Evolutionary conservation across 2,329 filamentous ascomycete species (phyloP).

Genomic region (Pyricularia grisea): DNA sequence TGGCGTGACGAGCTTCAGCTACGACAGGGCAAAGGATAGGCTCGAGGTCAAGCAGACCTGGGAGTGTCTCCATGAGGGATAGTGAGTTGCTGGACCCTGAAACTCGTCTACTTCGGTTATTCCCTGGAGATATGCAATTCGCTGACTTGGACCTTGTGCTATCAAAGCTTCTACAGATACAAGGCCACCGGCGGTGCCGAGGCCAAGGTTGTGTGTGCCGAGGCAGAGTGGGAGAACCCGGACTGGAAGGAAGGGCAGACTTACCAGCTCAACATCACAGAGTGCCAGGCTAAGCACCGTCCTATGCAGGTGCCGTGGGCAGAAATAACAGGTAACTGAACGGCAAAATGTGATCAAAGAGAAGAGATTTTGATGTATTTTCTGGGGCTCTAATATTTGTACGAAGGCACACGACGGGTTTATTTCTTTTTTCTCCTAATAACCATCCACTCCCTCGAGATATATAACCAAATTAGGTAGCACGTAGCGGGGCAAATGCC

Average conservation of each 20-base stretch:
- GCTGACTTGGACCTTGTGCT: neutral
- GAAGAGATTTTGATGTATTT: neutral
- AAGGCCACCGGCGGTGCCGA: neutral
- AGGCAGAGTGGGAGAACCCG: neutral
- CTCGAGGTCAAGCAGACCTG: constrained; percentile 5
- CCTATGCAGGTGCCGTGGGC: neutral
- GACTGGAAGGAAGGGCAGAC: constrained; percentile 2
- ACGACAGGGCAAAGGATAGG: neutral
- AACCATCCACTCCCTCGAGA: too few relatives aligned
- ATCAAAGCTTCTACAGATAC: neutral
- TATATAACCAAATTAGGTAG: too few relatives aligned
- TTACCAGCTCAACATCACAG: neutral
- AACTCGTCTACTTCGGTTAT: too few relatives aligned
- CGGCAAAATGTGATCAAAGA: neutral
- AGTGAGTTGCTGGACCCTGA: neutral
- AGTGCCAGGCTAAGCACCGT: neutral
- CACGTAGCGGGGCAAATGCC: too few relatives aligned
- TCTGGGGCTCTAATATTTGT: too few relatives aligned
- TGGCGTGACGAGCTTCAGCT: neutral
- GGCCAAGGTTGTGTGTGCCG: neutral
- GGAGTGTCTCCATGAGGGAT: neutral
- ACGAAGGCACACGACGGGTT: too few relatives aligned
- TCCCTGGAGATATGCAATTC: neutral
- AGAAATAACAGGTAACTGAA: neutral
- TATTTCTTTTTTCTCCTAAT: too few relatives aligned